Evolutionary conservation across 140 eudicot species (phyloP).

Genomic region (Erigeron philadelphicus): DNA sequence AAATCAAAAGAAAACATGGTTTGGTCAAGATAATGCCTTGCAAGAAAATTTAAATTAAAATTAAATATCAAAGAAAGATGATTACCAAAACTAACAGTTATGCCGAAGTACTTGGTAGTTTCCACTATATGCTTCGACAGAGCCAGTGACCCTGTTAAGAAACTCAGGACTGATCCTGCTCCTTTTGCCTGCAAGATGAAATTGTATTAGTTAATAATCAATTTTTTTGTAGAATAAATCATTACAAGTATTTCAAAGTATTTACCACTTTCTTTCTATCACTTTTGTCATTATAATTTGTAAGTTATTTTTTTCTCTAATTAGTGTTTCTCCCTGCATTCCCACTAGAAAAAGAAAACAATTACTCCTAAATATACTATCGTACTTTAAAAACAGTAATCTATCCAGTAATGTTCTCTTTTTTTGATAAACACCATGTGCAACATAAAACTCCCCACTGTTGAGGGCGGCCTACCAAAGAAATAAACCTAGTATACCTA

Average conservation of each 20-base stretch:
- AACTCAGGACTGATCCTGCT: constrained; percentile 95
- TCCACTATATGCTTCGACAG: constrained; percentile 87
- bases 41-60: neutral
- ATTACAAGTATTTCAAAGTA: neutral
- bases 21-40: neutral
- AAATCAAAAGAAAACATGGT: neutral
- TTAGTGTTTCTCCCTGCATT: neutral
- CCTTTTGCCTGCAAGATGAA: constrained; percentile 72
- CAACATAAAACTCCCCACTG: constrained; percentile 13
- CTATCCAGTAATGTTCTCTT: neutral
- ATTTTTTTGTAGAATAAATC: neutral
- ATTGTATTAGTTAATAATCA: too few relatives aligned
- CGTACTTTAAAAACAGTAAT: constrained; percentile 4
- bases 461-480: neutral
- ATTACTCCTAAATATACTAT: neutral
- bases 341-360: neutral
- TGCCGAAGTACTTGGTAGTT: constrained; percentile 73
- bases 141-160: constrained; percentile 74
- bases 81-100: constrained; percentile 96
- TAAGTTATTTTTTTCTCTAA: neutral
- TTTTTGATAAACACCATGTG: constrained; percentile 1
- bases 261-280: neutral
- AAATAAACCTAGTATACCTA: neutral
- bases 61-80: neutral
- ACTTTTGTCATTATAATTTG: too few relatives aligned